Conservation (phyloP, 2,329 filamentous ascomycete genomes). For the Boeremia lycopersici region DNA sequence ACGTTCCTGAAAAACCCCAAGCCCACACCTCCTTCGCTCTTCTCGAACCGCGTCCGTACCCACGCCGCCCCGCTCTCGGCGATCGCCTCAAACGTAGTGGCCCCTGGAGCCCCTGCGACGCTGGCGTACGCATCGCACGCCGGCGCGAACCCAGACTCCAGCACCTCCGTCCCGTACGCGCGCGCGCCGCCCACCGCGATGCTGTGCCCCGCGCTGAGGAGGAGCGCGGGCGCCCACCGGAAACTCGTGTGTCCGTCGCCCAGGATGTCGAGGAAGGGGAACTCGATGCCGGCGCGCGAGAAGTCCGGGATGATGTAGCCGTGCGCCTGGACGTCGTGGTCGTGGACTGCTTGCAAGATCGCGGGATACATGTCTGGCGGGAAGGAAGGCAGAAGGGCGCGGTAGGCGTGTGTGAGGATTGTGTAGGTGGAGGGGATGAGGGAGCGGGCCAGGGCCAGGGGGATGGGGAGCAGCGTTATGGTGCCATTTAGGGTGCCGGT, state of each 20-base stretch:
- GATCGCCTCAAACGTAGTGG: slow-evolving; percentile 30
- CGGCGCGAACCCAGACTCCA: slow-evolving; percentile 54
- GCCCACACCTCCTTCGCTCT: slow-evolving; percentile 39
- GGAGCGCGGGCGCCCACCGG: slow-evolving; percentile 56
- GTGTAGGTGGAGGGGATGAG: slow-evolving; percentile 57
- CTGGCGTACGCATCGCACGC: slow-evolving; percentile 57
- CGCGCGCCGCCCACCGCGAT: slow-evolving; percentile 54
- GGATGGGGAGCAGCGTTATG: slow-evolving; percentile 58
- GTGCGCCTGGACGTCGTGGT: slow-evolving; percentile 58
- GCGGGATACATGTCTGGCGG: slow-evolving; percentile 61
- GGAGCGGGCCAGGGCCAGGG: slow-evolving; percentile 53
- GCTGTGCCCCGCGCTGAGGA: slow-evolving; percentile 53
- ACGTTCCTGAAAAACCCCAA: slow-evolving; percentile 56
- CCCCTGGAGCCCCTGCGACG: neutral
- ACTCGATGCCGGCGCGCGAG: slow-evolving; percentile 57
- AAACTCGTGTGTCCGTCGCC: slow-evolving; percentile 57
- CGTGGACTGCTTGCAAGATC: slow-evolving; percentile 56
- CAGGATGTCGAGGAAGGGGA: slow-evolving; percentile 62
- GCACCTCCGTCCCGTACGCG: slow-evolving; percentile 55
- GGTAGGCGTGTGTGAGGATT: slow-evolving; percentile 59
- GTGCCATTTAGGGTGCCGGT: slow-evolving; percentile 63
- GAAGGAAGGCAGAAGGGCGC: slow-evolving; percentile 55
- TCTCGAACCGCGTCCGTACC: slow-evolving; percentile 25
- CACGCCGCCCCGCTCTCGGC: slow-evolving; percentile 17
- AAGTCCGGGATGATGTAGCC: slow-evolving; percentile 56